Evolutionary conservation across 495 filamentous ascomycete species (phyloP), one percentile per base, ranked within the genome.

Genomic region (Neurospora tetraspora): DNA sequence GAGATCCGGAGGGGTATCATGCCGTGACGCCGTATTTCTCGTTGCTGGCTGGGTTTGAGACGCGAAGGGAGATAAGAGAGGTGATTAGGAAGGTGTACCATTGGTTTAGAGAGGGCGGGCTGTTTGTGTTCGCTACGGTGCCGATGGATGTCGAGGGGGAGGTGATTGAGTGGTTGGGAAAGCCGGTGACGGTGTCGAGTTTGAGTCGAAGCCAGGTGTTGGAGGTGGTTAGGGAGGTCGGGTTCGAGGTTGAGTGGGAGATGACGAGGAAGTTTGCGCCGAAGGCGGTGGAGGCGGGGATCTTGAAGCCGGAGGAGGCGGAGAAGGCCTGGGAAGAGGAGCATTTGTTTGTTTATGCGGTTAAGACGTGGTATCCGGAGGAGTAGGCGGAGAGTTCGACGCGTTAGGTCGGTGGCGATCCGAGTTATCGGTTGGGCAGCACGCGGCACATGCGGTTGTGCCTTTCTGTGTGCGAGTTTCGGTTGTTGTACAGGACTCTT

Each of bases 241-340:
- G 76, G 16, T 78, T 75, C 6, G 34, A 70, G 20, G 68, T 78
- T 6, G 70, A 72, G 18, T n/a, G 69, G 14, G 69, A 75, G 70
- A 65, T n/a, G 16, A 23, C 69, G 18, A 72, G n/a, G 14, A 61
- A 8, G 7, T 78, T 75, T 43, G 59, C 27, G 75, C 71, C 73
- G 11, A 70, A 69, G 36, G 76, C 27, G 16, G 75, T 53, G 4
- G 70, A 76, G 65, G 73, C 71, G 4, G 76, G 76, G 11, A 73
- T 78, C 53, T 76, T 73, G 39, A 70, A 69, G 45, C 23, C 12
- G 1, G 23, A 34, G 12, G 27, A 61, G 12, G 34, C 39, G 0
- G 75, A 72, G 6, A 71, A 78, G 20, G 73, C 76, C 2, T 76
- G 73, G 74, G 76, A 78, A 59, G 76, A 78, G 71, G 71, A 73